Base-by-base conservation (phyloP, 306 rosid genomes). In the Citrullus amarus region DNA sequence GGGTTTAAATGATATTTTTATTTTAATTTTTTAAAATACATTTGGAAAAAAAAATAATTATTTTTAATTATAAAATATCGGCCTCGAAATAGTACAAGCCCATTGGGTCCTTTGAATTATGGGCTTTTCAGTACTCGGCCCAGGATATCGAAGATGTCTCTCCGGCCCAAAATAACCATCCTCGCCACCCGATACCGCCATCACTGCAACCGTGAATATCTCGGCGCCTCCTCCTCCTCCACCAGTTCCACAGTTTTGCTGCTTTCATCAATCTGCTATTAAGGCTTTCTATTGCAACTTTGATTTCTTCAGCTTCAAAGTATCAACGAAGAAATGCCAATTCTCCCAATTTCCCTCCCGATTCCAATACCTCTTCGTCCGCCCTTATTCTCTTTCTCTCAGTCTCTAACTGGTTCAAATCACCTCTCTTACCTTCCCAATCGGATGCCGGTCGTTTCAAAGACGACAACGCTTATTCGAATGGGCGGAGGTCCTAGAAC, bases 401-500 rank as follows among this genome's bases (percentile, higher is more conserved):
- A 46, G 17, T 57, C 85, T 65, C 69, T 90, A 34, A 57, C 79
- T 18, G 63, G 73, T 78, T 77, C 86, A 55, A 83, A 78, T 63
- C 83, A 61, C 50, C 78, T 77, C 78, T 69, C 82, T 28, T 67
- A 60, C 66, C 79, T 84, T 13, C 76, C 84, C 5, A 68, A 80
- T 51, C 85, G 38, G 50, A 70, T 66, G 32, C 20, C n/a, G 28
- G 55, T 62, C 80, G 61, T 62, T 20, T 74, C 88, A 66, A 74
- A 79, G 79, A 56, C 76, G 41, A 78, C 82, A 28, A 54, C 90
- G 18, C 73, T 87, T 14, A 91, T 95, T 59, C 96, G 97, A 13
- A 95, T 95, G 99, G 99, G 99, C 25, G 97, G 97, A n/a, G 99
- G 97, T 6, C 97, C 99, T 8, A 79, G 99, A 76, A 95, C 97